Base-by-base conservation (phyloP, 2,329 filamentous ascomycete species). In the Gremmenia infestans region DNA sequence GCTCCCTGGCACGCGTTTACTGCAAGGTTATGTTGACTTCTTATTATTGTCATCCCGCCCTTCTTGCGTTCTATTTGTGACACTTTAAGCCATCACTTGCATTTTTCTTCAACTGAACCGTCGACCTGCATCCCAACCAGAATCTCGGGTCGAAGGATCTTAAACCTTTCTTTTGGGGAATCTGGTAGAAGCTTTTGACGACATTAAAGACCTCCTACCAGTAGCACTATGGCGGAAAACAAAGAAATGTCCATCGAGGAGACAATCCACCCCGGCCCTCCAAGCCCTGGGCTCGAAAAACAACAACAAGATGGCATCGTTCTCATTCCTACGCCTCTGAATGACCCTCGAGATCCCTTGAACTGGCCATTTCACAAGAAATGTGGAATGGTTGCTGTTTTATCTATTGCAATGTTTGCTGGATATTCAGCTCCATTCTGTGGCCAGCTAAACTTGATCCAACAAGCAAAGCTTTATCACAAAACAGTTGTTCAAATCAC, bases 291-390 rank as follows among this genome's bases (percentile, higher is more conserved):
- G 12, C 17, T 40, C 37, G 37, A 40, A 11, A 40, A 40, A 17
- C 37, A 15, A 8, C 15, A 40, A 17, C 37, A 40, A 15, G 15
- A 40, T 17, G 37, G 37, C 22, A 55, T 63, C 9, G 46, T 57
- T 12, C 53, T 64, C 6, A 55, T 64, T 42, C 73, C 77, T 22
- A 76, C 77, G 61, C 77, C 77, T 2, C 74, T 71, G 15, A 72
- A 76, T 57, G 75, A 73, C 36, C 76, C 76, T 0, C 78, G 78
- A 53, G 77, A 79, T 55, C 76, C 76, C 3, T 60, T 78, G 19
- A 78, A 78, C 54, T 62, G 61, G 58, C 39, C 58, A 1, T 54
- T 59, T 43, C 46, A 46, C n/a, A 60, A 55, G n/a, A 62, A 60
- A 40, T 35, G 52, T 3, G 48, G 45, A 7, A 61, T 59, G 6